Evolutionary conservation across 768 basidiomycete genomes (phyloP).

Genomic region (Leccinum uliginosum): DNA sequence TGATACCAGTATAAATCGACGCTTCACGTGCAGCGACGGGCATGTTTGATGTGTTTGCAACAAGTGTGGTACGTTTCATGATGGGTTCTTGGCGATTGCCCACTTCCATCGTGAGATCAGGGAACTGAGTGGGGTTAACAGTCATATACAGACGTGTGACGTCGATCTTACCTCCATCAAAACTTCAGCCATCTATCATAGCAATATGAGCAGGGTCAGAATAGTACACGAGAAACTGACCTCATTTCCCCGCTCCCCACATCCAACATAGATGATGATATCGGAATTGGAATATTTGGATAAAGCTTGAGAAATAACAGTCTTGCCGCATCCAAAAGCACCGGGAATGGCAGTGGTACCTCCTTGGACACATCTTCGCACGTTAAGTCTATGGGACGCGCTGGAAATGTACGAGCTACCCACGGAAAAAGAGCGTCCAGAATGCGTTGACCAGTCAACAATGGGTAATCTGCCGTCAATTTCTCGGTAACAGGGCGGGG

Average conservation of each 20-base stretch:
- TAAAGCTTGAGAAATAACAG: constrained; percentile 96
- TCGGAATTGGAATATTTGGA: constrained; percentile 99
- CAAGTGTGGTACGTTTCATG: constrained; percentile 99
- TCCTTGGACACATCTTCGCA: constrained; percentile 82
- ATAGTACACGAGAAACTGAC: constrained; percentile 42
- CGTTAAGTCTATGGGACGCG: not conserved
- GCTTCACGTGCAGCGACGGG: constrained; percentile 99
- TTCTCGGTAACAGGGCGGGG: constrained; percentile 96
- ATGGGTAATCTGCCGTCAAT: constrained; percentile 84
- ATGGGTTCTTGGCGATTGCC: constrained; percentile 95
- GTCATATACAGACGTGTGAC: constrained; percentile 2
- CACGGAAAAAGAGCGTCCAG: constrained; percentile 95
- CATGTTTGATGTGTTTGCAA: constrained; percentile 99
- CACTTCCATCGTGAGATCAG: constrained; percentile 88
- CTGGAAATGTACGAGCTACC: constrained; percentile 26
- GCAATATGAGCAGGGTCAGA: constrained; percentile 21
- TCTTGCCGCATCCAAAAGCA: constrained; percentile 98
- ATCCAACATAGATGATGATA: constrained; percentile 98
- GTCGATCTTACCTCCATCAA: constrained; percentile 83
- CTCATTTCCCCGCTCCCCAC: constrained; percentile 98
- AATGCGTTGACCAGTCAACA: constrained; percentile 95
- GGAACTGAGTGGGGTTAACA: constrained; percentile 48
- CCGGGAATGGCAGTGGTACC: constrained; percentile 98
- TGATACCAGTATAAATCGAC: constrained; percentile 99
- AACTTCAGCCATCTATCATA: constrained; percentile 89